Evolutionary conservation across 1,284 basidiomycete species (phyloP), one percentile per base, ranked within the genome.

Genomic region (Blastosporella zonata): DNA sequence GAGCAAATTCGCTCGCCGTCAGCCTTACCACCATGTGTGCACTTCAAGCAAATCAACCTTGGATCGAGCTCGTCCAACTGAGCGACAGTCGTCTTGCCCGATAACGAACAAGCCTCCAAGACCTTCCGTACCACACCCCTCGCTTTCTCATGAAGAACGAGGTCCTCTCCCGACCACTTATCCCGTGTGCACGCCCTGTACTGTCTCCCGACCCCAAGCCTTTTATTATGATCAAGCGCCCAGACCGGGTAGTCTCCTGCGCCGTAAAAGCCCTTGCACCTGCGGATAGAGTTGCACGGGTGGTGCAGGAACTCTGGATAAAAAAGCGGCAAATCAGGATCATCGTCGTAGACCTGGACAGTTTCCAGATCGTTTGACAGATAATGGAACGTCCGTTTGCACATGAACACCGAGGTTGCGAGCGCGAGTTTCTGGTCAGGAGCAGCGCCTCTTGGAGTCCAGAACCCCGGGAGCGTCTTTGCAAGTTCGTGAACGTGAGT

Each of bases 41-140:
- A 70, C 41, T 70, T 69, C 40, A 69, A 50, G 52, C 69, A 71
- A 12, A 67, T 62, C 34, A 71, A 39, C 29, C 68, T 54, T n/a
- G 59, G 56, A 55, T 71, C 65, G 9, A 59, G 21, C 27, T 54
- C 23, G 46, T 71, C 68, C 54, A 70, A 49, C 27, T 59, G 43
- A 23, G 46, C 44, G 13, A 54, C 60, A 2, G 58, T 65, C 29
- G 62, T 62, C 29, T 28, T 46, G 20, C 18, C 40, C 41, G 62
- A 51, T 53, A 68, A 44, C 4, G 55, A 57, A 50, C 65, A 67
- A 8, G 62, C 62, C 33, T 59, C 51, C 13, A 71, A 29, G 15
- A 71, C 54, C 17, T 56, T 59, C 34, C 50, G 52, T 9, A 66
- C 66, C 9, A 55, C 60, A 27, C 50, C 55, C 39, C 59, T 60